These are phyloP conservation scores for Rosa hybrid DNA, from an alignment of 331 rosid genomes.

Conservation along the genomic window DNA sequence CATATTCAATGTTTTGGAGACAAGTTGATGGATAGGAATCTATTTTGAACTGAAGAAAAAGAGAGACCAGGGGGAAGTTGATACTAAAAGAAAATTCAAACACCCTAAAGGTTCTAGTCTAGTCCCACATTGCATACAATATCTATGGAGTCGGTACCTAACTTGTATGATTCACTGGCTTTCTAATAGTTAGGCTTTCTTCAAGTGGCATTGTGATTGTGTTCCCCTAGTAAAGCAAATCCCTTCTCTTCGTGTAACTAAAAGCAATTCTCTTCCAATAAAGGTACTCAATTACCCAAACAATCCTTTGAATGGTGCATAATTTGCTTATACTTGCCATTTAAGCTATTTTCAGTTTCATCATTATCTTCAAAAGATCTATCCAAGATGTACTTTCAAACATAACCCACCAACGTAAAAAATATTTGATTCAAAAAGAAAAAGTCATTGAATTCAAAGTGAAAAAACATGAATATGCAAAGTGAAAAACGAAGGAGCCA, in stretches of 20 bases:
- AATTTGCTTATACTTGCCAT: background rate
- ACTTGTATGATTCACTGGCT: constrained; percentile 19
- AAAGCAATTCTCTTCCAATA: constrained; percentile 38
- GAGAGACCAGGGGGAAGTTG: constrained; percentile 11
- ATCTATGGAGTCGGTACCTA: constrained; percentile 15
- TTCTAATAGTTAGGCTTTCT: background rate
- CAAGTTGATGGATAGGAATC: constrained; percentile 48
- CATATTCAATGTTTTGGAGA: constrained; percentile 37
- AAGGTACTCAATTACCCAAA: constrained; percentile 22
- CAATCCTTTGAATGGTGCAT: constrained; percentile 23
- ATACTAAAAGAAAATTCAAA: constrained; percentile 29
- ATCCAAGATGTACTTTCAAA: background rate
- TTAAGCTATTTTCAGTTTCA: background rate
- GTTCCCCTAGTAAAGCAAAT: constrained; percentile 45
- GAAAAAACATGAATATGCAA: constrained; percentile 24
- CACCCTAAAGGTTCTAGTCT: constrained; percentile 30
- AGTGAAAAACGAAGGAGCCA: constrained; percentile 47
- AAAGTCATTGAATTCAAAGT: constrained; percentile 8
- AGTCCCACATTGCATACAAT: constrained; percentile 21
- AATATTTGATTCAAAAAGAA: background rate
- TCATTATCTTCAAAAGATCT: background rate
- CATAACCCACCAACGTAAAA: background rate
- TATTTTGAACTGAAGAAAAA: constrained; percentile 29
- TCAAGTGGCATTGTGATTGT: constrained; percentile 40
- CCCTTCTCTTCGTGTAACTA: constrained; percentile 24